These are phyloP conservation scores for Eucalyptus polybractea DNA, from an alignment of 345 rosid species.

Conservation along the genomic window DNA sequence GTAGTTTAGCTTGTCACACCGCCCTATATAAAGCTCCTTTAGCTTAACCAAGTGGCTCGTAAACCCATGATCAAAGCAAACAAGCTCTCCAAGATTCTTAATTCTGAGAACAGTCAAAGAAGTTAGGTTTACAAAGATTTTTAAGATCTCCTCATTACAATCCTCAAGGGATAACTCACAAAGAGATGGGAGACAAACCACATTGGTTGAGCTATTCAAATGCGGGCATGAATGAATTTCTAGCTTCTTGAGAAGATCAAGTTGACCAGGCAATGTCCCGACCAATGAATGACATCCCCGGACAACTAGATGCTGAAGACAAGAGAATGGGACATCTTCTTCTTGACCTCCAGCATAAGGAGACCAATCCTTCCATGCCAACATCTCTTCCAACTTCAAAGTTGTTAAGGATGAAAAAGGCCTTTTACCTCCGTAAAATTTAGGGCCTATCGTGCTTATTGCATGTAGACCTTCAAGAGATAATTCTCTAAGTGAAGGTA, in stretches of 20 bases:
- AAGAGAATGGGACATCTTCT: neutral
- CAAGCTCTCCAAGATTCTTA: neutral
- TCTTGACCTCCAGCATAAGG: fast-evolving
- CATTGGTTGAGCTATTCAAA: neutral
- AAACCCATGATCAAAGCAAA: neutral
- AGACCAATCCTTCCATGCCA: neutral
- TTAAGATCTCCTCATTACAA: neutral
- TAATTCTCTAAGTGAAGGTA: neutral
- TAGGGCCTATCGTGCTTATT: fast-evolving
- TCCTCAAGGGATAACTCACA: fast-evolving
- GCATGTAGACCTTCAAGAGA: neutral
- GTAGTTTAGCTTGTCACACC: fast-evolving
- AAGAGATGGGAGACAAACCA: neutral
- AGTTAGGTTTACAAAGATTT: fast-evolving
- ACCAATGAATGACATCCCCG: neutral
- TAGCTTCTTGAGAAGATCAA: neutral
- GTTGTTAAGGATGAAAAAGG: neutral
- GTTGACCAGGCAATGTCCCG: neutral
- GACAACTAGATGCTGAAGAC: neutral
- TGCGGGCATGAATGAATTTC: neutral
- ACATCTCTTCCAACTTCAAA: neutral
- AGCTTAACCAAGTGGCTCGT: neutral
- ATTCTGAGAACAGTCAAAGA: fast-evolving
- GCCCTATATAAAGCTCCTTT: fast-evolving
- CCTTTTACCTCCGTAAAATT: neutral